Percentiles rank a stretch among this genome's conserved stretches.
Evolutionary conservation across 2,329 filamentous ascomycete species (phyloP).

Genomic region (Colletotrichum sojae): DNA sequence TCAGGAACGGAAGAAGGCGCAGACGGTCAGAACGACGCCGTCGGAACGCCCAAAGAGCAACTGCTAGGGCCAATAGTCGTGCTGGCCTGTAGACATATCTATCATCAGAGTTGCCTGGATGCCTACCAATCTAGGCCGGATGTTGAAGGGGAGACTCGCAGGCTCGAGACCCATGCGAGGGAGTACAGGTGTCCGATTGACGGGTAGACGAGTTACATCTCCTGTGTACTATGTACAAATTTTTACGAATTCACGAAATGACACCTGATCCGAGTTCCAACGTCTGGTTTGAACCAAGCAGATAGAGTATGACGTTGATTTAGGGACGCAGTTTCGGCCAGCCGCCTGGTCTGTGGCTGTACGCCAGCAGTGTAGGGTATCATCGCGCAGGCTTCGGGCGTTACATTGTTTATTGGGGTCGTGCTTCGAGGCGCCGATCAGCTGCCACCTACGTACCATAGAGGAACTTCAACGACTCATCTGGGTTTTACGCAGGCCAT

Average conservation of each 20-base stretch:
- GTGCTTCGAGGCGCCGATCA: background rate
- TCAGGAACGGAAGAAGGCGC: slow-evolving; percentile 53
- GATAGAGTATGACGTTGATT: background rate
- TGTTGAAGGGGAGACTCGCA: slow-evolving; percentile 56
- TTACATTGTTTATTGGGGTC: background rate
- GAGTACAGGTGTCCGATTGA: slow-evolving; percentile 72
- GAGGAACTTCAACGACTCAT: too few species aligned
- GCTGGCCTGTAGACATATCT: slow-evolving; percentile 79
- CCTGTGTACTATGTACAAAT: slow-evolving; percentile 40
- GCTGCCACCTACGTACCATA: background rate
- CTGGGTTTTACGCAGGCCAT: too few species aligned
- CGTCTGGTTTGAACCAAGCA: background rate
- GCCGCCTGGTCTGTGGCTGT: slow-evolving; percentile 2
- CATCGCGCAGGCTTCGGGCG: background rate
- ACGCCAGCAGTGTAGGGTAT: background rate
- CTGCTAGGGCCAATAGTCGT: slow-evolving; percentile 77
- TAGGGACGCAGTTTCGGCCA: background rate
- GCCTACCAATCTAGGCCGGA: slow-evolving; percentile 70
- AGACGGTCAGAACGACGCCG: slow-evolving; percentile 51
- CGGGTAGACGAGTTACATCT: slow-evolving; percentile 53
- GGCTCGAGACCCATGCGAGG: slow-evolving; percentile 58
- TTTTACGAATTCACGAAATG: slow-evolving; percentile 39
- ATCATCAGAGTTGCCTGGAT: slow-evolving; percentile 79
- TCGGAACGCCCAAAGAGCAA: slow-evolving; percentile 54
- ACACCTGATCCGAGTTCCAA: background rate